Evolutionary conservation across 2,329 filamentous ascomycete species (phyloP).

Genomic region (Aspergillus quadricinctus): DNA sequence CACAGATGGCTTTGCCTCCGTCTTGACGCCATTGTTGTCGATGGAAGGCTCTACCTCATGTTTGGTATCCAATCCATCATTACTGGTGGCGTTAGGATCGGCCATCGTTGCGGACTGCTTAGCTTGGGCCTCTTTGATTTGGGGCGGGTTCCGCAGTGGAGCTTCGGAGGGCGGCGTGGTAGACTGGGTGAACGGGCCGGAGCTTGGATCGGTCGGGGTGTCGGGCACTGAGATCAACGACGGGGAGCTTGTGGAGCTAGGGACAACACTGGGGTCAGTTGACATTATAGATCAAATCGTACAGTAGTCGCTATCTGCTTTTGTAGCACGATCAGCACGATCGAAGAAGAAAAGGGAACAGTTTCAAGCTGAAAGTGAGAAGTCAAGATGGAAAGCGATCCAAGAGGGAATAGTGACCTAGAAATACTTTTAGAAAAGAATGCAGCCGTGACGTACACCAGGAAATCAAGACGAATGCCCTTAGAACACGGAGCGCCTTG

Average conservation of each 20-base stretch:
- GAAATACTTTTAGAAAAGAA: neutral
- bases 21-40: conserved; percentile 24
- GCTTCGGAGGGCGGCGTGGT: conserved; percentile 17
- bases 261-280: conserved; percentile 4
- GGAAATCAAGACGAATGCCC: neutral
- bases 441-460: neutral
- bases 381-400: neutral
- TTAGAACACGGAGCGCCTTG: neutral
- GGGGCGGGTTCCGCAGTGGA: conserved; percentile 17
- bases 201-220: conserved; percentile 18
- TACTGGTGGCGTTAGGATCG: conserved; percentile 20
- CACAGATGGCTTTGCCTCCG: conserved; percentile 18
- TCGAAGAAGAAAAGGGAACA: neutral
- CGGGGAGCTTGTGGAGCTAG: conserved; percentile 3
- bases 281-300: conserved; percentile 6
- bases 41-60: conserved; percentile 25
- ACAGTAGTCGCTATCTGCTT: neutral
- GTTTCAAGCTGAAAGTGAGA: neutral
- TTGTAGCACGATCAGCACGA: neutral
- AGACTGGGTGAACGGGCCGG: conserved; percentile 18
- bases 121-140: conserved; percentile 1
- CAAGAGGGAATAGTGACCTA: neutral
- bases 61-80: conserved; percentile 23
- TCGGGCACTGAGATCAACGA: conserved; percentile 11
- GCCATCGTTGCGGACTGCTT: conserved; percentile 21